phyloP scores from a whole-genome alignment of 2,329 filamentous ascomycete species.

The Orbilia blumenaviensis region DNA sequence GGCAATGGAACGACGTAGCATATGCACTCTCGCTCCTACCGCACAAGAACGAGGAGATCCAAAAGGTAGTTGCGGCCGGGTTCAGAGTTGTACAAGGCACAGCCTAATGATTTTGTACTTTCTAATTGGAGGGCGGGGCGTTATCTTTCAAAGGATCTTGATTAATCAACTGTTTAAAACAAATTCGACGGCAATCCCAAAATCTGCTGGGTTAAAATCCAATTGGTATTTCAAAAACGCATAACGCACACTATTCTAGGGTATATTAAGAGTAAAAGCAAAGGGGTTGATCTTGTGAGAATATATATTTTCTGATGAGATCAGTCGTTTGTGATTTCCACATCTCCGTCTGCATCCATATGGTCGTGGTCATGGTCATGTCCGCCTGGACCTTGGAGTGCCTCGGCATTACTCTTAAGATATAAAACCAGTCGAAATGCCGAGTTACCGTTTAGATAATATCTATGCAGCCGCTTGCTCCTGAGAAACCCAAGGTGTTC shows the following conservation, averaged over 20 bases:
- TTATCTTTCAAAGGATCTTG: neutral
- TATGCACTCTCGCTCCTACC: conserved; percentile 88
- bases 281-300: neutral
- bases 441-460: conserved; percentile 95
- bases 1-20: conserved; percentile 97
- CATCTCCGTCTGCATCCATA: conserved; percentile 30
- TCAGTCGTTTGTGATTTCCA: conserved; percentile 47
- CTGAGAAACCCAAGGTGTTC: conserved; percentile 90
- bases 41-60: conserved; percentile 91
- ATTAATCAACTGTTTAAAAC: neutral
- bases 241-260: neutral
- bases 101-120: conserved; percentile 60
- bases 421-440: conserved; percentile 88
- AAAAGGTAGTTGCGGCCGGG: conserved; percentile 77
- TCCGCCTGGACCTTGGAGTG: neutral
- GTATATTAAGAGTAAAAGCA: neutral
- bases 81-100: conserved; percentile 75
- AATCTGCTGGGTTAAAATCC: neutral
- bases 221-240: neutral
- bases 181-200: conserved; percentile 2
- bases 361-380: neutral
- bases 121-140: neutral
- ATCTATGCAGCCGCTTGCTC: conserved; percentile 90
- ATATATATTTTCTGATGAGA: neutral
- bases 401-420: conserved; percentile 66